phyloP scores from a whole-genome alignment of 179 eudicot species.

The Carnegiea gigantea region DNA sequence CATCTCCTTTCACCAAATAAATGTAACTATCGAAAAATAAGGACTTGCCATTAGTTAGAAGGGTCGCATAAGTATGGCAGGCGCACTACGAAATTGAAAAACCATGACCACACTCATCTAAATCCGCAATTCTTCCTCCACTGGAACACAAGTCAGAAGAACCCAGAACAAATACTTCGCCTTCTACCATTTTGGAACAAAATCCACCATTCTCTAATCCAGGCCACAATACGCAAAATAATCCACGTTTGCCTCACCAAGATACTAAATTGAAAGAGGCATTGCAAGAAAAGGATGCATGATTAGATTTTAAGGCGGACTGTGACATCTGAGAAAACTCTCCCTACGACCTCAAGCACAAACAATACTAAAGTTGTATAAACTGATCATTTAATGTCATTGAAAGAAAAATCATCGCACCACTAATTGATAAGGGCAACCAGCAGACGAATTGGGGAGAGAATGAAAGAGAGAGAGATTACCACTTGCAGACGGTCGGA shows the following conservation, averaged over 20 bases:
- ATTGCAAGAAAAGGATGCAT: neutral
- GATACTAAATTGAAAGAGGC: neutral
- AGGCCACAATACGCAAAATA: neutral
- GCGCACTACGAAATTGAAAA: neutral
- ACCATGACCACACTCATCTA: neutral
- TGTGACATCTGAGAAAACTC: neutral
- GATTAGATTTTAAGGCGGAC: no score
- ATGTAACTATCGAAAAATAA: neutral
- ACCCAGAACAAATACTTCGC: neutral
- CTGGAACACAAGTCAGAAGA: neutral
- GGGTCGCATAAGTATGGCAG: neutral
- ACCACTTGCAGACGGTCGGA: conserved; percentile 94
- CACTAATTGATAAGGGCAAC: neutral
- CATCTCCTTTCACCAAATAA: neutral
- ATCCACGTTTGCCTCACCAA: neutral
- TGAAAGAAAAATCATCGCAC: neutral
- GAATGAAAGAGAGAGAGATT: conserved; percentile 18
- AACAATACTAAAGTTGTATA: neutral
- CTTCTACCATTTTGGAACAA: neutral
- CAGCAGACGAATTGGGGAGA: neutral
- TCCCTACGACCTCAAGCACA: neutral
- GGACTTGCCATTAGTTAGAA: neutral
- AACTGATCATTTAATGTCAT: neutral
- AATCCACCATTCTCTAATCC: neutral
- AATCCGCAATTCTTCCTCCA: neutral